A percentile compares a stretch with the other conserved stretches of the same genome.
These are phyloP conservation scores for Trichosporon sp. DNA, from an alignment of 1,284 basidiomycete species.

Conservation along the genomic window DNA sequence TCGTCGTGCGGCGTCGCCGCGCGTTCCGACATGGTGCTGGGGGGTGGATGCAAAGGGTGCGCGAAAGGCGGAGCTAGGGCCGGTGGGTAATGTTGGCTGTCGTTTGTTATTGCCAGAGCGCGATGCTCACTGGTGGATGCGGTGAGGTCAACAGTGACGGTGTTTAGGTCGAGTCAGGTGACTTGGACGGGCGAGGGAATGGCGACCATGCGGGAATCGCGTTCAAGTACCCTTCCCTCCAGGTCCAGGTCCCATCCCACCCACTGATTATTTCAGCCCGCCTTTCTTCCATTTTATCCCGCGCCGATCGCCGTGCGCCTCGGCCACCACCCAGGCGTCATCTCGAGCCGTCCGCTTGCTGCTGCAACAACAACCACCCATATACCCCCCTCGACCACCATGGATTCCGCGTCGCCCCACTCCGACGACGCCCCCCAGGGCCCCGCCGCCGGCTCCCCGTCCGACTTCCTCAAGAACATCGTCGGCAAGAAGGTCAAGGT, in stretches of 20 bases:
- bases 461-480: constrained; percentile 85
- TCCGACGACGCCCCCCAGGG: constrained; percentile 21
- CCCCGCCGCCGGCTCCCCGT: constrained; percentile 64
- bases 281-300: background rate
- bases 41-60: background rate
- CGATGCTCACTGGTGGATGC: background rate
- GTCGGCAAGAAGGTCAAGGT: constrained; percentile 95
- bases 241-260: too few species aligned
- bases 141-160: background rate
- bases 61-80: too few species aligned
- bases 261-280: background rate
- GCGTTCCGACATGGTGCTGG: constrained; percentile 2
- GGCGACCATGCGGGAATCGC: constrained; percentile 2
- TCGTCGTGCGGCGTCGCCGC: constrained; percentile 1
- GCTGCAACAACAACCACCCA: background rate
- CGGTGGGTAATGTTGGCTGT: background rate
- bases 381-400: constrained; percentile 13
- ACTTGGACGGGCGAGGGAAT: background rate
- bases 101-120: background rate
- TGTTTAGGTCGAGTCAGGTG: constrained; percentile 9
- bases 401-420: constrained; percentile 34
- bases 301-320: background rate
- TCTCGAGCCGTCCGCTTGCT: background rate
- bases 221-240: background rate
- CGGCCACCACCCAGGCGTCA: background rate